These are phyloP conservation scores for Penicillium alfredii DNA, from an alignment of 495 filamentous ascomycete species.

Conservation along the genomic window DNA sequence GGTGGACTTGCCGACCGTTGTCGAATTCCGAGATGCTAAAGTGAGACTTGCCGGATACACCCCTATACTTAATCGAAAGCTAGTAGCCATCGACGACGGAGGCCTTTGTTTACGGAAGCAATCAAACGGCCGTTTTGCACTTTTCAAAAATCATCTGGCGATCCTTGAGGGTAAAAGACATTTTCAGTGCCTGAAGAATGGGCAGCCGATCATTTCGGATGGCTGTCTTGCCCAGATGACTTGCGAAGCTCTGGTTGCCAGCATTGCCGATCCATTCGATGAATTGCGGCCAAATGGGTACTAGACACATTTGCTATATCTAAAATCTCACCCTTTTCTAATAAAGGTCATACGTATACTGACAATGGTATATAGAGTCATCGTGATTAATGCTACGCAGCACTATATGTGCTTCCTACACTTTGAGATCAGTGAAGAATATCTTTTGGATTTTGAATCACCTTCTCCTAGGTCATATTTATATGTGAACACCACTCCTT, in stretches of 20 bases:
- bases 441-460: slow-evolving; percentile 9
- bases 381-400: slow-evolving; percentile 16
- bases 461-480: neutral
- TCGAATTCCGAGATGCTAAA: slow-evolving; percentile 19
- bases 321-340: neutral
- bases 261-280: slow-evolving; percentile 2
- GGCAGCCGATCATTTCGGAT: slow-evolving; percentile 13
- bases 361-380: slow-evolving; percentile 6
- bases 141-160: slow-evolving; percentile 8
- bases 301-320: slow-evolving; percentile 1
- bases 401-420: slow-evolving; percentile 21
- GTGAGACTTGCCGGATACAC: slow-evolving; percentile 8
- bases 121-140: neutral
- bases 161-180: slow-evolving; percentile 16
- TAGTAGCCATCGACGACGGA: slow-evolving; percentile 16
- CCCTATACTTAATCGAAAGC: neutral
- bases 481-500: slow-evolving; percentile 13
- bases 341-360: slow-evolving; percentile 4
- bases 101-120: slow-evolving; percentile 10
- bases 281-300: slow-evolving; percentile 1
- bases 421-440: slow-evolving; percentile 11
- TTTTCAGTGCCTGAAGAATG: slow-evolving; percentile 15
- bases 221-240: slow-evolving; percentile 13
- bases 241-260: slow-evolving; percentile 13
- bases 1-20: neutral